Evolutionary conservation across 345 rosid genomes (phyloP).

Genomic region (Aquilaria yunnanensis): DNA sequence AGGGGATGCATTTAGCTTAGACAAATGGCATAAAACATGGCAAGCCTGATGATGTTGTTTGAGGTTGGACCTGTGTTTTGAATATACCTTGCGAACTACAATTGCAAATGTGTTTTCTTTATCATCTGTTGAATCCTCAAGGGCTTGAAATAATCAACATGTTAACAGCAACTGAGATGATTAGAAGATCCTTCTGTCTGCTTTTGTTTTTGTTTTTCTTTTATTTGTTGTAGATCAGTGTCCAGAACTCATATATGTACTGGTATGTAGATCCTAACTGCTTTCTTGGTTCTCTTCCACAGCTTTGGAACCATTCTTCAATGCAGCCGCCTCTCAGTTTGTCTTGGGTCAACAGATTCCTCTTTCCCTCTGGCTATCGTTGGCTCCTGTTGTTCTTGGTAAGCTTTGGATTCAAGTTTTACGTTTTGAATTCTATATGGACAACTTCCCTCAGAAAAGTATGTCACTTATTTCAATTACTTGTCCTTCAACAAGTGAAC

Average conservation of each 20-base stretch:
- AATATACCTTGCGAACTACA: too few species aligned
- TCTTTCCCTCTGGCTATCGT: slow-evolving; percentile 38
- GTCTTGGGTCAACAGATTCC: slow-evolving; percentile 46
- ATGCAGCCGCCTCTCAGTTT: slow-evolving; percentile 50
- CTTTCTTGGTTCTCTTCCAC: slow-evolving; percentile 6
- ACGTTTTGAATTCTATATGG: background rate
- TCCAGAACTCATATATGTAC: background rate
- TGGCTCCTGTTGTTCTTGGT: slow-evolving; percentile 53
- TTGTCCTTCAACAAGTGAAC: background rate
- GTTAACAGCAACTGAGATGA: too few species aligned
- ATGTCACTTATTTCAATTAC: background rate
- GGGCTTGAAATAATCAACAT: too few species aligned
- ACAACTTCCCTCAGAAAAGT: too few species aligned
- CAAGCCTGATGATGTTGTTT: too few species aligned
- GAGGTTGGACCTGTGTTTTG: too few species aligned
- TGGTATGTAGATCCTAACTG: slow-evolving; percentile 2
- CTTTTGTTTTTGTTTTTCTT: too few species aligned
- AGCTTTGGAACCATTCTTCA: slow-evolving; percentile 55
- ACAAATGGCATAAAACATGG: background rate
- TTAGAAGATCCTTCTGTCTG: too few species aligned
- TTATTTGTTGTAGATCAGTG: too few species aligned
- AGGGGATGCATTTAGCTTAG: background rate
- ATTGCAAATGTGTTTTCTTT: too few species aligned
- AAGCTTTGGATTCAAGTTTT: background rate
- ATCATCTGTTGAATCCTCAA: too few species aligned